Percentiles rank a stretch among this genome's conserved stretches.
Conservation (phyloP, 306 rosid species). For the Sicyos baderoa region DNA sequence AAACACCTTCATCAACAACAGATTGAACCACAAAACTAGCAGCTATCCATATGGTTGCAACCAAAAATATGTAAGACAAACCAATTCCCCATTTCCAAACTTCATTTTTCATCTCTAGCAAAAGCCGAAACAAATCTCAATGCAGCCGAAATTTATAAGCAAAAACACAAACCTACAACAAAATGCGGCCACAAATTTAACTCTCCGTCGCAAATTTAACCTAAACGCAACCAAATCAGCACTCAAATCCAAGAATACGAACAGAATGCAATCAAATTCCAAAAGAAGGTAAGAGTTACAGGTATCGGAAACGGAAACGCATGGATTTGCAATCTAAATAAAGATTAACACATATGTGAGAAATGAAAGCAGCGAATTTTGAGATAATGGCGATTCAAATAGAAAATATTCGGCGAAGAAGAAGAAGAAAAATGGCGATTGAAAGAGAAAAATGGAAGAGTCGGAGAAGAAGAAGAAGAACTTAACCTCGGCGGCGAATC, state of each 20-base stretch:
- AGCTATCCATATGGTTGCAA: constrained; percentile 95
- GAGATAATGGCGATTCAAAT: not conserved
- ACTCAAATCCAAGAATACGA: not conserved
- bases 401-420: not conserved
- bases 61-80: constrained; percentile 61
- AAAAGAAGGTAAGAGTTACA: not conserved
- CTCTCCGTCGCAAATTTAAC: not conserved
- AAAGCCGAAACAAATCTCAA: not conserved
- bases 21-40: constrained; percentile 97
- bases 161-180: not conserved
- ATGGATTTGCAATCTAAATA: not conserved
- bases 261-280: not conserved
- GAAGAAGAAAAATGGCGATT: not conserved
- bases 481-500: not conserved
- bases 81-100: constrained; percentile 75
- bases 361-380: too few relatives aligned
- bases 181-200: not conserved
- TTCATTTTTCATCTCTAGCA: constrained; percentile 41
- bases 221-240: not conserved
- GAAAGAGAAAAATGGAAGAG: not conserved
- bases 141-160: not conserved
- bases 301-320: not conserved
- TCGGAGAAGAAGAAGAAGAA: not conserved
- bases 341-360: not conserved
- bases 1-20: constrained; percentile 82